phyloP scores from a whole-genome alignment of 495 filamentous ascomycete genomes.

The Xylaria longipes region DNA sequence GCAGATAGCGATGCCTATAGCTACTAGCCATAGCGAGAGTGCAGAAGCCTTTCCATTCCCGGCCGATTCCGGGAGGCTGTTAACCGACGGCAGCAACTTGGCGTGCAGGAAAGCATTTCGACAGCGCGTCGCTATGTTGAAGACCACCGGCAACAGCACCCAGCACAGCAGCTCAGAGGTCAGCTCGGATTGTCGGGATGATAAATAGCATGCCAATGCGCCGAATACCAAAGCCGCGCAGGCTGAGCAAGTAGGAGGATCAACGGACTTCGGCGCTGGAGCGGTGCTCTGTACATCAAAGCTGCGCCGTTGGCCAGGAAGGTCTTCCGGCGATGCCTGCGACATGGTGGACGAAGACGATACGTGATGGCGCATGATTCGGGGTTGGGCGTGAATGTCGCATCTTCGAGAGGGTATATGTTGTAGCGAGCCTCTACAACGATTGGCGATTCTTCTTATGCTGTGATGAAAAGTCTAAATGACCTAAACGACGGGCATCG shows the following conservation, averaged over 20 bases:
- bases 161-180: conserved; percentile 32
- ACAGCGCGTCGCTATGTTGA: conserved; percentile 8
- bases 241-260: conserved; percentile 17
- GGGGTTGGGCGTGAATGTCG: not conserved
- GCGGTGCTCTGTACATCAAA: not conserved
- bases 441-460: not conserved
- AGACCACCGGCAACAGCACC: conserved; percentile 23
- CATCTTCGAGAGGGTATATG: conserved; percentile 4
- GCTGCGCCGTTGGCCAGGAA: not conserved
- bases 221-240: conserved; percentile 20
- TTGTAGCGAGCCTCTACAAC: not conserved
- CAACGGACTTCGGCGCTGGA: not conserved
- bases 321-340: not conserved
- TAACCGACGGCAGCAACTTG: not conserved
- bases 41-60: not conserved
- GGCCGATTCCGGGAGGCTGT: not conserved
- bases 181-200: conserved; percentile 25
- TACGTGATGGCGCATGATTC: not conserved
- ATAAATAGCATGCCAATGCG: not conserved
- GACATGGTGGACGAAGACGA: conserved; percentile 2
- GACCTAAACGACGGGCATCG: not conserved
- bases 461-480: conserved; percentile 3
- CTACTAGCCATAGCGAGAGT: conserved; percentile 26
- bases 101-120: not conserved
- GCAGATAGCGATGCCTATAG: conserved; percentile 3